Evolutionary conservation across 2,329 filamentous ascomycete genomes (phyloP), one percentile per base, ranked within the genome.

Genomic region (Coleophoma crateriformis): DNA sequence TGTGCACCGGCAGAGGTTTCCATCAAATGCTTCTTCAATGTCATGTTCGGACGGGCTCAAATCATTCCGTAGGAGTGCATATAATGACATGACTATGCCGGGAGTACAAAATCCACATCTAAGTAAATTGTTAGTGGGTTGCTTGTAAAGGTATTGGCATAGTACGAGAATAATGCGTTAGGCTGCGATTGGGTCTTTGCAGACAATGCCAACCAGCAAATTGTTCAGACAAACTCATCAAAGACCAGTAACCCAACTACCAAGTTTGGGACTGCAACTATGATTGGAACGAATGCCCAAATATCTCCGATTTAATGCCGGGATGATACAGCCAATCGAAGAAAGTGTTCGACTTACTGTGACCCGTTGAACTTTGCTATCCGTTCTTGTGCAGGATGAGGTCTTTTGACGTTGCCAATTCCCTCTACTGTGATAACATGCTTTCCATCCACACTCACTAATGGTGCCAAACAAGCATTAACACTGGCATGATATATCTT

Each of bases 351-450:
- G 27, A 27, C 27, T 27, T 27, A 27, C 27, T 99, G 92, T 59
- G 89, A 95, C 45, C 94, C 94, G 71, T 96, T 94, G 33, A 87
- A 82, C 68, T 88, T 88, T 15, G 94, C 92, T 60, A 99, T 87
- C 44, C 94, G 81, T 71, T 97, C 90, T 66, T 97, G 94, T 3
- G 86, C 76, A 2, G 92, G 88, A 71, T 99, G 94, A 5, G 94
- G 94, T 39, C 78, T 82, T 67, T 94, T 86, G 27, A 88, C 84
- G 65, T 87, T 88, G 11, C 94, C 94, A 61, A 99, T 96, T 7
- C 94, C 94, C 70, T 99, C 94, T 38, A 99, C 85, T 3, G 94
- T 99, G 64, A 99, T 91, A 63, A 97, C 90, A 78, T 99, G 94
- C 67, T 99, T 99, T 41, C 94, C 94, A 67, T 97, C 94, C 40